Base-by-base conservation (phyloP, 2,329 filamentous ascomycete genomes). In the Xylaria polymorpha region DNA sequence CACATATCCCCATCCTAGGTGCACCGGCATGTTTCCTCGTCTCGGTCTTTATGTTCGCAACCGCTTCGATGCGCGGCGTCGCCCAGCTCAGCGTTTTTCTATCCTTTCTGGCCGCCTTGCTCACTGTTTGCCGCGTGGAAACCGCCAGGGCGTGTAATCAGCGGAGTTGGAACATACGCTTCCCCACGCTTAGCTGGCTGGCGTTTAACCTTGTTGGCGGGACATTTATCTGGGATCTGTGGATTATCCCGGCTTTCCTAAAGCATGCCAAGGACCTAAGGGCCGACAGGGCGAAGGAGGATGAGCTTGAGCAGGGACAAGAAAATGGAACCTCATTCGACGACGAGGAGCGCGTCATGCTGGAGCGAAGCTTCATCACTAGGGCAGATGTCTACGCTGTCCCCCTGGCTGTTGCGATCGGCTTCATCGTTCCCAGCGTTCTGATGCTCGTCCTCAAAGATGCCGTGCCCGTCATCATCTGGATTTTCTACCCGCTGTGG, bases 381-480 rank as follows among this genome's bases (percentile, higher is more conserved):
- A 78, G 77, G 25, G 80, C 86, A 2, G 89, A 91, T 76, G 85
- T 86, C 67, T 82, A 89, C 66, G 88, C 88, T 32, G 86, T 88
- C 22, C 85, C 86, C 8, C 72, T 83, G 32, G 83, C 83, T 29
- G 82, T 87, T 0, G 80, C 81, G 0, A 56, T 85, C 10, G 85
- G 85, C 41, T 87, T 81, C 71, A 78, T 85, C 51, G 69, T 84
- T 1, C 85, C 85, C 0, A 83, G 84, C 0, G 46, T 82, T 4
- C 67, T 83, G 41, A 84, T 87, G 82, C 79, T 87, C n/a, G 71
- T 79, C n/a, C 71, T 81, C 57, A 79, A 79, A 58, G 71, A 79
- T 0, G 79, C 83, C 0, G 71, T 72, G 14, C 72, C 80, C 22
- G 80, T 86, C 39, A 72, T 79, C 7, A 64, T 81, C n/a, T 87